Conservation (phyloP, 1,284 basidiomycete species). For the Naganishia sp. region DNA sequence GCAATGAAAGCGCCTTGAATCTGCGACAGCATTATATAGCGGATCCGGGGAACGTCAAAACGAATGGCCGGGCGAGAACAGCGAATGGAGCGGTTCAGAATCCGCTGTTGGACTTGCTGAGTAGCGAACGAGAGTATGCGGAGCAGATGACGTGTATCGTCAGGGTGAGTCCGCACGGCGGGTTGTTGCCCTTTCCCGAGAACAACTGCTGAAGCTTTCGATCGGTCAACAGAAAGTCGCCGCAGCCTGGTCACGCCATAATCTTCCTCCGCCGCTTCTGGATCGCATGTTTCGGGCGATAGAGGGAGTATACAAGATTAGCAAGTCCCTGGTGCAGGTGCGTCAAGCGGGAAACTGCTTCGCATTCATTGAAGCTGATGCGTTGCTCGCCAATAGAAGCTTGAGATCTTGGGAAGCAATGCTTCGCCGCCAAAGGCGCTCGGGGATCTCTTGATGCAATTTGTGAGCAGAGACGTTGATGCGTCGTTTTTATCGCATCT, state of each 20-base stretch:
- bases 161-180: conserved; percentile 64
- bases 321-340: conserved; percentile 75
- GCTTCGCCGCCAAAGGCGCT: conserved; percentile 92
- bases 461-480: conserved; percentile 64
- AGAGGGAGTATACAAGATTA: conserved; percentile 88
- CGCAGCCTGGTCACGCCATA: conserved; percentile 90
- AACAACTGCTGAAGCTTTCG: conserved; percentile 14
- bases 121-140: conserved; percentile 91
- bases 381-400: conserved; percentile 62
- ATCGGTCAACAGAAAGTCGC: conserved; percentile 75
- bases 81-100: not conserved
- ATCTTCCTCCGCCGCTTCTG: conserved; percentile 87
- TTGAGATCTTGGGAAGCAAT: conserved; percentile 90
- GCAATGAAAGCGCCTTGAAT: conserved; percentile 20
- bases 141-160: conserved; percentile 87
- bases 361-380: not conserved
- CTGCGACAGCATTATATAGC: conserved; percentile 9
- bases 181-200: not conserved
- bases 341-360: conserved; percentile 42
- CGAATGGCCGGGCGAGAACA: not conserved
- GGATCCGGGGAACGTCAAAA: not conserved
- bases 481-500: not conserved
- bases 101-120: conserved; percentile 84
- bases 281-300: conserved; percentile 93
- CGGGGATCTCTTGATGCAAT: conserved; percentile 94